Evolutionary conservation across 345 rosid genomes (phyloP).

Genomic region (Eucalyptus coolabah): DNA sequence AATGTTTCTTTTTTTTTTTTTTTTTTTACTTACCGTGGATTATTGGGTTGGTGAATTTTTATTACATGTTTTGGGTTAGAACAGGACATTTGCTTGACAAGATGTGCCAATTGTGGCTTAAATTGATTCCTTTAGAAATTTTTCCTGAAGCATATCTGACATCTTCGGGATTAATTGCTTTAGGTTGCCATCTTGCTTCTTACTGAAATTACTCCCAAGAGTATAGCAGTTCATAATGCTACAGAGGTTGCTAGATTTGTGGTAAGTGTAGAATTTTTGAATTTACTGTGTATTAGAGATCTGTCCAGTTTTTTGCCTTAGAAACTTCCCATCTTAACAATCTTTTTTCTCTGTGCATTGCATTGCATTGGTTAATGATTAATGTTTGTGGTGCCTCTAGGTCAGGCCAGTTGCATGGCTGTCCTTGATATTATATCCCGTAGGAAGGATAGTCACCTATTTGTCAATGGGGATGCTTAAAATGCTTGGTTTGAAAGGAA

Average conservation of each 20-base stretch:
- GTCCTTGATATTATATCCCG: conserved; percentile 87
- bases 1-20: background rate
- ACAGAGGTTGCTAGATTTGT: conserved; percentile 92
- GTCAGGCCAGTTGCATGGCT: conserved; percentile 99
- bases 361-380: conserved; percentile 6
- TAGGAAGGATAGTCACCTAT: conserved; percentile 88
- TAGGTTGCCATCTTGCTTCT: conserved; percentile 93
- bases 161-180: background rate
- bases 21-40: background rate
- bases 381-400: conserved; percentile 44
- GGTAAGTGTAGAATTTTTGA: conserved; percentile 33
- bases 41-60: background rate
- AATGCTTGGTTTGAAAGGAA: conserved; percentile 86
- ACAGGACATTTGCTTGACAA: background rate
- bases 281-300: background rate
- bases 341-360: background rate
- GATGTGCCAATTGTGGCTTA: background rate
- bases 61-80: background rate
- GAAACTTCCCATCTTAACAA: background rate
- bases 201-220: conserved; percentile 98
- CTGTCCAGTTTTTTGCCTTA: background rate
- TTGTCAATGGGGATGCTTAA: conserved; percentile 97
- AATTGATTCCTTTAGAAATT: background rate
- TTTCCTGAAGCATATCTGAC: background rate
- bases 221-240: conserved; percentile 95